Conservation (phyloP, 1,284 basidiomycete genomes). For the Ganoderma lingzhi region DNA sequence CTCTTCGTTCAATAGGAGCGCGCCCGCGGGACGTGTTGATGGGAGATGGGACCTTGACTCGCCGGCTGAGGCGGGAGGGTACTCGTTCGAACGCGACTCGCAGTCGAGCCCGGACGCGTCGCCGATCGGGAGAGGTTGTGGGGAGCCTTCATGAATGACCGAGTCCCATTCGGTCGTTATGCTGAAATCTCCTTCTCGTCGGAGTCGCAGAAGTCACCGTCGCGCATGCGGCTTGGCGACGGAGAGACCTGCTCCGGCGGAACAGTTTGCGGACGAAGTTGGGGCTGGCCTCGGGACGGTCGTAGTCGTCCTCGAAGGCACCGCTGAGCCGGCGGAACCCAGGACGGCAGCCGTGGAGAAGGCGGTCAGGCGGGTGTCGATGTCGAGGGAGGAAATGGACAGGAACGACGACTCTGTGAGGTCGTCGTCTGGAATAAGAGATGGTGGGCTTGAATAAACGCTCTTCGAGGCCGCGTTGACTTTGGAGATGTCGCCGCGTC, state of each 20-base stretch:
- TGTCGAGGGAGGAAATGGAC: conserved; percentile 4
- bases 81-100: not conserved
- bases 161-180: conserved; percentile 2
- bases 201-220: conserved; percentile 23
- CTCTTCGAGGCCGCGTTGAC: not conserved
- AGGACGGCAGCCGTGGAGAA: conserved; percentile 22
- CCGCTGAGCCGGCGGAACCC: conserved; percentile 20
- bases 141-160: not conserved
- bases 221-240: conserved; percentile 23
- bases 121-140: not conserved
- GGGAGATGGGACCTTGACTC: conserved; percentile 25
- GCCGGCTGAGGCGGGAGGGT: conserved; percentile 26
- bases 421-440: conserved; percentile 16
- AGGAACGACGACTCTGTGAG: conserved; percentile 15
- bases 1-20: conserved; percentile 16
- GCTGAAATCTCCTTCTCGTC: conserved; percentile 18
- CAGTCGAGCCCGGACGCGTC: not conserved
- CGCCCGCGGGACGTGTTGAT: conserved; percentile 17
- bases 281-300: conserved; percentile 18
- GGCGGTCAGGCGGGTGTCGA: conserved; percentile 18
- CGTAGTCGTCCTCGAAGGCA: conserved; percentile 24
- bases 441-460: conserved; percentile 12
- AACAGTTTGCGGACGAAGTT: conserved; percentile 19
- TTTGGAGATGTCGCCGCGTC: not conserved
- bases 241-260: conserved; percentile 13